Conservation (phyloP, 2,329 filamentous ascomycete genomes). For the Fusarium armeniacum region DNA sequence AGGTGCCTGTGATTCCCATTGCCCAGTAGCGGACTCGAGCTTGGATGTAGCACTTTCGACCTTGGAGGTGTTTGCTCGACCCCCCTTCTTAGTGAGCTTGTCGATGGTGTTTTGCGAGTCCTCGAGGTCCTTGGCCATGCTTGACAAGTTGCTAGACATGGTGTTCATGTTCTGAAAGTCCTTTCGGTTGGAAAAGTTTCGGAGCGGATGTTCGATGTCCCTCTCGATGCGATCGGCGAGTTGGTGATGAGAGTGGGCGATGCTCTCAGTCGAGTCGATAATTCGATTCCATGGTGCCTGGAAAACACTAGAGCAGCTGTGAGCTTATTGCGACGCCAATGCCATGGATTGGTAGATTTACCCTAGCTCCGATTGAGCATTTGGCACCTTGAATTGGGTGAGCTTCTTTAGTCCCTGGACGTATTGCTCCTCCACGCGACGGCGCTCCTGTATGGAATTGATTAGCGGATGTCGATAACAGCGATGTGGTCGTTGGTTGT, state of each 20-base stretch:
- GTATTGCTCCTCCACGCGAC: constrained; percentile 92
- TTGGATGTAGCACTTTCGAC: constrained; percentile 79
- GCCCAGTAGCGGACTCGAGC: constrained; percentile 81
- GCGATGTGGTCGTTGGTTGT: constrained; percentile 20
- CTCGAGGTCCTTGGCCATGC: constrained; percentile 87
- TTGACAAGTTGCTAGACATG: constrained; percentile 83
- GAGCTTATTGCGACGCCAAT: constrained; percentile 24
- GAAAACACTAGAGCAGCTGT: constrained; percentile 77
- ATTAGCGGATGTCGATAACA: constrained; percentile 23
- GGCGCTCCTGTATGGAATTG: constrained; percentile 78
- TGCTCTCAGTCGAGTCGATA: constrained; percentile 80
- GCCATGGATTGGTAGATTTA: constrained; percentile 62
- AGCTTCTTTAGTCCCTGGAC: constrained; percentile 85
- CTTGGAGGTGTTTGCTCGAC: constrained; percentile 81
- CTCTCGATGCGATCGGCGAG: constrained; percentile 86
- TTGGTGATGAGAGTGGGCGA: constrained; percentile 85
- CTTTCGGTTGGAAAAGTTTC: constrained; percentile 78
- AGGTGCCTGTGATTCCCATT: constrained; percentile 95
- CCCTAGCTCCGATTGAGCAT: constrained; percentile 87
- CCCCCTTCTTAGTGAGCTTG: constrained; percentile 84
- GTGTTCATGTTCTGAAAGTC: constrained; percentile 86
- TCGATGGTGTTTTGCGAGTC: constrained; percentile 87
- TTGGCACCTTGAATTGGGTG: constrained; percentile 78
- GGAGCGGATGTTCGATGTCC: constrained; percentile 88
- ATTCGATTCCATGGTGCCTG: constrained; percentile 92